Base-by-base conservation (phyloP, 306 rosid species). In the Echinosophora koreensis region DNA sequence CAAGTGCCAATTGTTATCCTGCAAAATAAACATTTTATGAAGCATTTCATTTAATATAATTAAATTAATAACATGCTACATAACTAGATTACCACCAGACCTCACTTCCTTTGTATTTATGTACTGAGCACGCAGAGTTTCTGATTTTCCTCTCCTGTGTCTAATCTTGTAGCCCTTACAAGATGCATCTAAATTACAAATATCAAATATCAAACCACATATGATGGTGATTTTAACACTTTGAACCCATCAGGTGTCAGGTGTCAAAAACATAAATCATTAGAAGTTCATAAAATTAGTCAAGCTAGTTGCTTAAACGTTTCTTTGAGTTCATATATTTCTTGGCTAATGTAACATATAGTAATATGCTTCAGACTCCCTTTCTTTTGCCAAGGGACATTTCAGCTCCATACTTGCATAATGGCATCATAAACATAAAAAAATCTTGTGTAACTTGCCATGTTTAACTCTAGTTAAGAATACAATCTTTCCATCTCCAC, bases 71-170 rank as follows among this genome's bases (percentile, higher is more conserved):
- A 30, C 66, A 79, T 58, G 66, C 39, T 14, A 78, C 56, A 44
- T 72, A 79, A 28, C 46, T 10, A 61, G 47, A 59, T 22, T 16
- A 84, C 35, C 42, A 54, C 66, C 92, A 59, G 27, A 95, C 98
- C 98, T 92, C 87, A 95, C 77, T 81, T 95, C 98, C 91, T 87
- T 92, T 2, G 80, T 89, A 66, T 92, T 86, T 87, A 92, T 92
- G 88, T 92, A 95, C 84, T 95, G 98, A 68, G 39, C 91, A 14
- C 98, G 95, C 59, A 89, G 64, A 58, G 98, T 95, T 81, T 95
- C 98, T 28, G 98, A 95, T 79, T 92, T 95, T 74, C 98, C 90
- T 83, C 97, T 91, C 78, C 92, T 80, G 77, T 90, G 97, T 80
- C 84, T 71, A 42, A 46, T 18, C 75, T 58, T 84, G 60, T 78